Conservation (phyloP, 2,329 filamentous ascomycete species). For the Cladophialophora immunda region DNA sequence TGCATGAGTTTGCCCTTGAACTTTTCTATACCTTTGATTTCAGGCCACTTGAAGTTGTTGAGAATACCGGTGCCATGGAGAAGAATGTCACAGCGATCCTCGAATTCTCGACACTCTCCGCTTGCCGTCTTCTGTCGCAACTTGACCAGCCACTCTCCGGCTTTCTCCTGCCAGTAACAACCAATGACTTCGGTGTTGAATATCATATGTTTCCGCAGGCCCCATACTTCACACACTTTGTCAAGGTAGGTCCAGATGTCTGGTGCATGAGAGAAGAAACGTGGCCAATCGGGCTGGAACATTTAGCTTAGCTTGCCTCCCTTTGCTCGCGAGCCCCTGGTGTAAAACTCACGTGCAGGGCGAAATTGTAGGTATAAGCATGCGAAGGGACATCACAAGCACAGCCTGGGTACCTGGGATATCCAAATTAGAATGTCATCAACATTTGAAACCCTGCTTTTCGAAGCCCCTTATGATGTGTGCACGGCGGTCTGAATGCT, state of each 20-base stretch:
- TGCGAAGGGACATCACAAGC: conserved; percentile 55
- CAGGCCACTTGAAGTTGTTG: conserved; percentile 50
- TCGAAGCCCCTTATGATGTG: too few relatives aligned
- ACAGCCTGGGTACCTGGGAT: conserved; percentile 45
- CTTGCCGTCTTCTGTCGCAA: too few relatives aligned
- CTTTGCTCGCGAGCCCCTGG: too few relatives aligned
- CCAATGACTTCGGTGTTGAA: too few relatives aligned
- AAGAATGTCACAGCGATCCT: conserved; percentile 54
- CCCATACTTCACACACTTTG: conserved; percentile 58
- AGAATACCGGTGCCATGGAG: conserved; percentile 53
- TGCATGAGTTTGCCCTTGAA: conserved; percentile 53
- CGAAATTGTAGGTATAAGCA: conserved; percentile 55
- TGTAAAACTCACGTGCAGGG: too few relatives aligned
- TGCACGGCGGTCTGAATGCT: too few relatives aligned
- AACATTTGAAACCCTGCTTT: too few relatives aligned
- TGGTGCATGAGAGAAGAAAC: conserved; percentile 53
- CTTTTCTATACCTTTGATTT: conserved; percentile 52
- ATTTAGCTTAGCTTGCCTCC: too few relatives aligned
- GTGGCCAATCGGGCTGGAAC: conserved; percentile 59
- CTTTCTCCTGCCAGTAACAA: too few relatives aligned
- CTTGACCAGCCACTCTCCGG: too few relatives aligned
- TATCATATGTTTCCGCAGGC: conserved; percentile 60
- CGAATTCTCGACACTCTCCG: too few relatives aligned
- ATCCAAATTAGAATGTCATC: too few relatives aligned
- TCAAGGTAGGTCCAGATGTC: conserved; percentile 59